These are phyloP conservation scores for Hyaloscypha variabilis DNA, from an alignment of 495 filamentous ascomycete genomes.

Conservation along the genomic window DNA sequence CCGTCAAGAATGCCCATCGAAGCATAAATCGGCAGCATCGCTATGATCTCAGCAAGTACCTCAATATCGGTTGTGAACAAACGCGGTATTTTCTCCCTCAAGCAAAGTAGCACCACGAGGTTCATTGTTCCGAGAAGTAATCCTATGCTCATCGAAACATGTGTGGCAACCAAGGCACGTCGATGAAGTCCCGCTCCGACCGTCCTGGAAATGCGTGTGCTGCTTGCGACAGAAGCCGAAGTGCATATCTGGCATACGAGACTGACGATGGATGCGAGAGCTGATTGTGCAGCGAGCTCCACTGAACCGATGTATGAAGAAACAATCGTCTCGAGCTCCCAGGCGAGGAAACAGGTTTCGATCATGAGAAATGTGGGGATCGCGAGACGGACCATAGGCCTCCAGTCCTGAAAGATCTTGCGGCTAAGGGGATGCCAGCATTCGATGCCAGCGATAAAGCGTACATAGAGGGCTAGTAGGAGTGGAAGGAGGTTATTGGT, in stretches of 20 bases:
- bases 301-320: slow-evolving; percentile 68
- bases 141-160: too few relatives aligned
- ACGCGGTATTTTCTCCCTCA: too few relatives aligned
- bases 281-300: slow-evolving; percentile 62
- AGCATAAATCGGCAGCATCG: too few relatives aligned
- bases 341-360: slow-evolving; percentile 82
- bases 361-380: slow-evolving; percentile 89
- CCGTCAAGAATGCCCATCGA: too few relatives aligned
- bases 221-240: slow-evolving; percentile 57
- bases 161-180: too few relatives aligned
- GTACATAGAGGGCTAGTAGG: slow-evolving; percentile 70
- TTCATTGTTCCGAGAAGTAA: too few relatives aligned
- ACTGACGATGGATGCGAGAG: slow-evolving; percentile 51
- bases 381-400: slow-evolving; percentile 80
- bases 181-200: slow-evolving; percentile 45
- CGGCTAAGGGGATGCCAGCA: slow-evolving; percentile 83
- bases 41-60: too few relatives aligned
- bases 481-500: slow-evolving; percentile 77
- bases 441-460: slow-evolving; percentile 71
- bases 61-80: too few relatives aligned
- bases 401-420: slow-evolving; percentile 74
- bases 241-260: slow-evolving; percentile 61
- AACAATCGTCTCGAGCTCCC: slow-evolving; percentile 73
- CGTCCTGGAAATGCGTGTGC: slow-evolving; percentile 61
- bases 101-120: too few relatives aligned